These are phyloP conservation scores for Trypanosoma avium DNA, from an alignment of 208 protist genomes.

Conservation along the genomic window DNA sequence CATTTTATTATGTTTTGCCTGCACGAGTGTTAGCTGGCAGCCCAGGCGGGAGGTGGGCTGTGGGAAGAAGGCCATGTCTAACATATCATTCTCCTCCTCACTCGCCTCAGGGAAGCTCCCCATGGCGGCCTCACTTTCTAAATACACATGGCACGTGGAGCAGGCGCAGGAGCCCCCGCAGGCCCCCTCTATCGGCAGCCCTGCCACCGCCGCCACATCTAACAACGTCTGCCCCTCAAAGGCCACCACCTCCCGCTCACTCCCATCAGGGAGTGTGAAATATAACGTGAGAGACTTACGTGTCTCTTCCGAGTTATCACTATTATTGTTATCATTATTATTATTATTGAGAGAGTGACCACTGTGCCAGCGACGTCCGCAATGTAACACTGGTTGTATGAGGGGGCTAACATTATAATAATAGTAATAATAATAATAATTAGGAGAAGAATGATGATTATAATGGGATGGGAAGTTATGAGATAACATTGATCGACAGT, in stretches of 20 bases:
- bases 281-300: slow-evolving; percentile 55
- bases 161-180: slow-evolving; percentile 96
- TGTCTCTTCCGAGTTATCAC: too few relatives aligned
- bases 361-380: too few relatives aligned
- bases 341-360: too few relatives aligned
- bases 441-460: too few relatives aligned
- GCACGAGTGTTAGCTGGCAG: slow-evolving; percentile 77
- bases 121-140: slow-evolving; percentile 80
- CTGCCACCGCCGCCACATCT: slow-evolving; percentile 92
- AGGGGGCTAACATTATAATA: too few relatives aligned
- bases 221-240: slow-evolving; percentile 95
- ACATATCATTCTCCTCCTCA: slow-evolving; percentile 95
- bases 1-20: slow-evolving; percentile 78
- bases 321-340: too few relatives aligned
- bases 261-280: slow-evolving; percentile 62
- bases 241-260: slow-evolving; percentile 46
- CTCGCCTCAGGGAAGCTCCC: slow-evolving; percentile 89
- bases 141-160: slow-evolving; percentile 97
- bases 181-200: slow-evolving; percentile 95
- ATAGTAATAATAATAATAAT: too few relatives aligned
- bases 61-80: slow-evolving; percentile 89
- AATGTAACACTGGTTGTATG: too few relatives aligned
- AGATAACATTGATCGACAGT: too few relatives aligned
- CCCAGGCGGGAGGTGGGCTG: slow-evolving; percentile 84
- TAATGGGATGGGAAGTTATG: too few relatives aligned